Conservation (phyloP, 2,329 filamentous ascomycete species). For the Alternaria infectoria region DNA sequence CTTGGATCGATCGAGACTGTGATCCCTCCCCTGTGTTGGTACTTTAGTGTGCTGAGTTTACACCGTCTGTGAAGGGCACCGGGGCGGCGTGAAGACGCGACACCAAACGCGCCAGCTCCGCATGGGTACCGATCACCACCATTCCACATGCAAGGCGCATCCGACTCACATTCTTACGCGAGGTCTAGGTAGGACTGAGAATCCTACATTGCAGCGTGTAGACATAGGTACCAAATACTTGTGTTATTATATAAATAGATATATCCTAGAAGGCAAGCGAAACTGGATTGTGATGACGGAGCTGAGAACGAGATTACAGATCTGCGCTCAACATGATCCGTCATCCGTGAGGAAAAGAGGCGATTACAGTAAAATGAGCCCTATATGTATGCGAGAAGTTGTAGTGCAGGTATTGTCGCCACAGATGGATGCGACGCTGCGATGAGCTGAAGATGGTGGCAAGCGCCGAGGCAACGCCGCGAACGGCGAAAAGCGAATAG, state of each 20-base stretch:
- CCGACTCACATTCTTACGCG: neutral
- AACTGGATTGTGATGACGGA: neutral
- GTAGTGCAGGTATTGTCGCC: neutral
- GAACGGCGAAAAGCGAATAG: constrained; percentile 4
- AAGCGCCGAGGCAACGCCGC: neutral
- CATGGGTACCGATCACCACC: neutral
- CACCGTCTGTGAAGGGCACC: neutral
- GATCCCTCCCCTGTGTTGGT: neutral
- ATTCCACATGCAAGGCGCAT: neutral
- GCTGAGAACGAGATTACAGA: neutral
- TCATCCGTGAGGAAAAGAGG: constrained; percentile 17
- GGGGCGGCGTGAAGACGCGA: neutral
- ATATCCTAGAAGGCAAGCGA: neutral
- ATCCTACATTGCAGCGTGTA: neutral
- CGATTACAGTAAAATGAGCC: neutral
- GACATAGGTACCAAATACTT: neutral
- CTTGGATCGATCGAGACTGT: neutral
- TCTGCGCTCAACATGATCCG: constrained; percentile 1
- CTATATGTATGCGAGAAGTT: neutral
- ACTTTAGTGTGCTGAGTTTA: neutral
- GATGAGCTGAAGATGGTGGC: neutral
- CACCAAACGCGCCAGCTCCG: neutral
- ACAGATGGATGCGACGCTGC: neutral
- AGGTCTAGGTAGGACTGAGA: neutral
- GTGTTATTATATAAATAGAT: neutral